phyloP scores from a whole-genome alignment of 495 filamentous ascomycete genomes.

The Talaromyces trachyspermus region DNA sequence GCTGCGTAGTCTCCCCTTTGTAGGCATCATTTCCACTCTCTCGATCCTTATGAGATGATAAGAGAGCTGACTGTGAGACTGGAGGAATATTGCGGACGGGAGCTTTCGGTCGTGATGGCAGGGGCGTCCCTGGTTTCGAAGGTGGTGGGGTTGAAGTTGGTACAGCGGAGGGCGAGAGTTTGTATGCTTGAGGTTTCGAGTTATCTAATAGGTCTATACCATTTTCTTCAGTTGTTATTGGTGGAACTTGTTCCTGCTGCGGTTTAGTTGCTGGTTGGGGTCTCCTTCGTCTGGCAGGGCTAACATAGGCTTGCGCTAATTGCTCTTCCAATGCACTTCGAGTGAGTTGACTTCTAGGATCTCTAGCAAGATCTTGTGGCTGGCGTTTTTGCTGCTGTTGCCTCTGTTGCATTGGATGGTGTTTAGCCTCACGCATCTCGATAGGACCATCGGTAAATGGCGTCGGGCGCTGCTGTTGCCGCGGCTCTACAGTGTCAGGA shows the following conservation, averaged over 20 bases:
- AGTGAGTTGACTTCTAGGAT: conserved; percentile 55
- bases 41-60: conserved; percentile 67
- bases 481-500: conserved; percentile 7
- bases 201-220: conserved; percentile 53
- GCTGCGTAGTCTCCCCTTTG: conserved; percentile 86
- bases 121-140: conserved; percentile 18
- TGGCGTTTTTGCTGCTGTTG: conserved; percentile 35
- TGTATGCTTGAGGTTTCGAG: conserved; percentile 22
- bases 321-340: conserved; percentile 74
- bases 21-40: conserved; percentile 77
- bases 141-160: conserved; percentile 23
- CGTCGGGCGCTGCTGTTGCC: conserved; percentile 25
- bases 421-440: not conserved
- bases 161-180: conserved; percentile 18
- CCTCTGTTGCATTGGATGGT: not conserved
- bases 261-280: conserved; percentile 37
- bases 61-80: conserved; percentile 58
- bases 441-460: conserved; percentile 9
- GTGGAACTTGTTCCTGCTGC: conserved; percentile 1
- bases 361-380: conserved; percentile 37
- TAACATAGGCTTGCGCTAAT: conserved; percentile 77
- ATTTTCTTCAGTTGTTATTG: conserved; percentile 22
- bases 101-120: conserved; percentile 42
- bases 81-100: conserved; percentile 59
- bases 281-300: conserved; percentile 75